These are phyloP conservation scores for Phialophora chinensis DNA, from an alignment of 2,329 filamentous ascomycete genomes.

Conservation along the genomic window DNA sequence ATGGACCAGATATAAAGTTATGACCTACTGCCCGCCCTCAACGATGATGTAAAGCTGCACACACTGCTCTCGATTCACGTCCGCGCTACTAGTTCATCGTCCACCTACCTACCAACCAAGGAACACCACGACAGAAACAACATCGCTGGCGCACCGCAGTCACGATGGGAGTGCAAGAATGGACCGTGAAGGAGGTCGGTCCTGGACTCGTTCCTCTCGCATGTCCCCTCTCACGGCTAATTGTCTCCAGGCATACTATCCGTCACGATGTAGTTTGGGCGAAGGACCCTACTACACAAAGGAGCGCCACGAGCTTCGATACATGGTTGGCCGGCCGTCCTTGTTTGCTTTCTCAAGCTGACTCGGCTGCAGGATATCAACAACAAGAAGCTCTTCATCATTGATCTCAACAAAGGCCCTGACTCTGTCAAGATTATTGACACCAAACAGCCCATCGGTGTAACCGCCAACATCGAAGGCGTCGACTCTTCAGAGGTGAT, in stretches of 20 bases:
- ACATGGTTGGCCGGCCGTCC: slow-evolving; percentile 41
- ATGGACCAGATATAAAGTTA: not conserved
- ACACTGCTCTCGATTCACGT: not conserved
- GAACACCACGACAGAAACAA: not conserved
- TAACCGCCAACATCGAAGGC: slow-evolving; percentile 78
- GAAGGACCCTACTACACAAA: slow-evolving; percentile 51
- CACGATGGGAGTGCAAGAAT: slow-evolving; percentile 46
- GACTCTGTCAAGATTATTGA: slow-evolving; percentile 63
- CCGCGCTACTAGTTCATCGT: too few species aligned
- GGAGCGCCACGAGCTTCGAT: slow-evolving; percentile 50
- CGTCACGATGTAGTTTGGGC: slow-evolving; percentile 45
- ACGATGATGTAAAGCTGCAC: slow-evolving; percentile 4
- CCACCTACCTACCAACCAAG: not conserved
- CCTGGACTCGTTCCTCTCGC: not conserved
- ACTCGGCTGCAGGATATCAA: slow-evolving; percentile 78
- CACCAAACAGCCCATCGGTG: slow-evolving; percentile 64
- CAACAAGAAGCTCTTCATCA: slow-evolving; percentile 72
- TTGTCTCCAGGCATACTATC: slow-evolving; percentile 43
- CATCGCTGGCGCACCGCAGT: not conserved
- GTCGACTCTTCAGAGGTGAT: slow-evolving; percentile 68
- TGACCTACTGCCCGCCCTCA: not conserved
- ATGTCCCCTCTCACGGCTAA: not conserved
- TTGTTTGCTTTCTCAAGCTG: slow-evolving; percentile 49
- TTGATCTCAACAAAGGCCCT: slow-evolving; percentile 69
- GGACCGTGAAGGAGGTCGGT: slow-evolving; percentile 55